A percentile compares a stretch with the other conserved stretches of the same genome.
Evolutionary conservation across 768 basidiomycete species (phyloP).

Genomic region (Termitomyces sp.): DNA sequence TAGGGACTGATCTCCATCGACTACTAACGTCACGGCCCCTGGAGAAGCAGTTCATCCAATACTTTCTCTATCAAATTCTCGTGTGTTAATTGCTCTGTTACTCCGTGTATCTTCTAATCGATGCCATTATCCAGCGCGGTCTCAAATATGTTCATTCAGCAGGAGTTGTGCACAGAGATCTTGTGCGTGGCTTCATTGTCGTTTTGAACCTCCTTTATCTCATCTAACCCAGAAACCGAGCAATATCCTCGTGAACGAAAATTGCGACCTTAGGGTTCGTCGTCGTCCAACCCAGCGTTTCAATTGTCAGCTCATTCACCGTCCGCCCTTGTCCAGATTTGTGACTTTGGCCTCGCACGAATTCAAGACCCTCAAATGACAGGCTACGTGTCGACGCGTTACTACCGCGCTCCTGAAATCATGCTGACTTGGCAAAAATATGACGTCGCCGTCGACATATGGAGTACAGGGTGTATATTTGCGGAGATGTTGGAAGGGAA

Average conservation of each 20-base stretch:
- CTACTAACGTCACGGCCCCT: slow-evolving; percentile 93
- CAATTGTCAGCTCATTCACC: background rate
- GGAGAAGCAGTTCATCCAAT: slow-evolving; percentile 99
- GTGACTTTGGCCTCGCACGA: slow-evolving; percentile 97
- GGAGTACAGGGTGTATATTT: slow-evolving; percentile 99
- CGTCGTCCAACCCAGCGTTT: background rate
- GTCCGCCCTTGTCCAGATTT: slow-evolving; percentile 55
- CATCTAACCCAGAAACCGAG: slow-evolving; percentile 81
- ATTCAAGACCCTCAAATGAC: slow-evolving; percentile 99
- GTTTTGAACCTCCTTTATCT: background rate
- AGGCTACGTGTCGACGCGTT: slow-evolving; percentile 97
- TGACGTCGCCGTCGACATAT: slow-evolving; percentile 98
- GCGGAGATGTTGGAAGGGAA: slow-evolving; percentile 99
- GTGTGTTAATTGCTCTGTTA: slow-evolving; percentile 36
- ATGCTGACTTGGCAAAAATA: slow-evolving; percentile 99
- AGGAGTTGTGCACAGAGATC: slow-evolving; percentile 96
- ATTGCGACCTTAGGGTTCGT: slow-evolving; percentile 92
- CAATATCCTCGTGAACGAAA: slow-evolving; percentile 99
- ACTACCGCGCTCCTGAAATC: slow-evolving; percentile 99
- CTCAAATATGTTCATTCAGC: slow-evolving; percentile 99
- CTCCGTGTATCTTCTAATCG: slow-evolving; percentile 3
- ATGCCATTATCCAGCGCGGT: slow-evolving; percentile 59
- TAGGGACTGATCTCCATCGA: slow-evolving; percentile 97
- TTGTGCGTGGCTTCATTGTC: slow-evolving; percentile 46
- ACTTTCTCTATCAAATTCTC: slow-evolving; percentile 98